Evolutionary conservation across 2,329 filamentous ascomycete genomes (phyloP), one percentile per base, ranked within the genome.

Genomic region (Venturia carpophila): DNA sequence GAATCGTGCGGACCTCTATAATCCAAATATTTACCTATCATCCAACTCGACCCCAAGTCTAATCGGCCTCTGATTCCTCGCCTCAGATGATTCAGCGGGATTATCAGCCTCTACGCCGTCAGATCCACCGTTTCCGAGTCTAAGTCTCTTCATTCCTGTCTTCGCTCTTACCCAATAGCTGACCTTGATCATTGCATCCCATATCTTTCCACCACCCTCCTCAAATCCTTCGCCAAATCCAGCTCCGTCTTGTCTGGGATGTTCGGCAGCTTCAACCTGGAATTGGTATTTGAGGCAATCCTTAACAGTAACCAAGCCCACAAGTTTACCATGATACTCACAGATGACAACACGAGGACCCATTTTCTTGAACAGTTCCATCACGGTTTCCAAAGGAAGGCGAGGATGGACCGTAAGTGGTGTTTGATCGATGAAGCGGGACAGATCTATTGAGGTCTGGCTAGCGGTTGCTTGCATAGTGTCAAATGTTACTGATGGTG

Each of bases 321-420:
- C 85, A 1, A 99, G 82, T 62, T 85, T 85, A 17, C 94, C 94
- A 66, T 90, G 89, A 73, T 96, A 89, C 75, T 99, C 94, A 47
- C 97, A 88, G 3, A 99, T 82, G 62, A 99, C 93, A 6, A 97
- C 92, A 1, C 94, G 85, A 0, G 93, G 94, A 0, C 94, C 94
- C 74, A 99, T 95, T 79, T 97, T 99, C 75, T 93, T 93, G 80
- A 99, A 99, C 13, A 99, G 82, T 73, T 99, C 94, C 92, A 99
- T 97, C 41, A 96, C 93, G 0, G 94, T 99, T 77, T 99, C 94
- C 0, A 99, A 85, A 0, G 93, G 90, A 0, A 97, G 84, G 1
- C 91, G 87, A 0, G 94, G 94, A 72, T 99, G 94, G 0, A 92
- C 92, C 0, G 92, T 90, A 1, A 99, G 85, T 0, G 94, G 94